Percentiles rank a stretch among this genome's conserved stretches.
Conservation (phyloP, 1,139 yeast species). For the Taphrina flavorubra region DNA sequence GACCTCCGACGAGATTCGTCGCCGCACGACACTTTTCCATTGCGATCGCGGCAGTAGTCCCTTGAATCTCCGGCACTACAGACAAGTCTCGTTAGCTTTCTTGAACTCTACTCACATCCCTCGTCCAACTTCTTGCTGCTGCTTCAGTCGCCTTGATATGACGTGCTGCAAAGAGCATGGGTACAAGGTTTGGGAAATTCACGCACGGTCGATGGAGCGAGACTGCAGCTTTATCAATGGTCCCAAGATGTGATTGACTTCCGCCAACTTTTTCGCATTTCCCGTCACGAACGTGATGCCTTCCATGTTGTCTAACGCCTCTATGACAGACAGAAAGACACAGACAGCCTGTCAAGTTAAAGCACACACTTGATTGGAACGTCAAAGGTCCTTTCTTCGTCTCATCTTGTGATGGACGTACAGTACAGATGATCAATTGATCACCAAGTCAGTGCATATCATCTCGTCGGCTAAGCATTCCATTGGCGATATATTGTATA, state of each 20-base stretch:
- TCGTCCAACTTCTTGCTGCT: too few species aligned
- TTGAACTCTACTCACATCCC: too few species aligned
- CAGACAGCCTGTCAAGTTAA: too few species aligned
- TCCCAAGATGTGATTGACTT: slow-evolving; percentile 43
- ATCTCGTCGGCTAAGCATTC: slow-evolving; percentile 8
- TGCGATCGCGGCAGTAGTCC: slow-evolving; percentile 81
- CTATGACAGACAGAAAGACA: not conserved
- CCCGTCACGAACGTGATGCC: slow-evolving; percentile 44
- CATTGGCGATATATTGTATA: not conserved
- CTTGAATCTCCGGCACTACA: slow-evolving; percentile 70
- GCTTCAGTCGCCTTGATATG: too few species aligned
- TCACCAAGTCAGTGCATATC: not conserved
- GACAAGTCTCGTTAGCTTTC: not conserved
- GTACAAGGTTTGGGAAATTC: not conserved
- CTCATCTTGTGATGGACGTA: too few species aligned
- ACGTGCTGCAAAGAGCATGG: too few species aligned
- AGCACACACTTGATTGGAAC: too few species aligned
- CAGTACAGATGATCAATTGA: not conserved
- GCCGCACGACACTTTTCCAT: slow-evolving; percentile 81
- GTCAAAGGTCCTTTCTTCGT: too few species aligned
- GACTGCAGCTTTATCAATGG: slow-evolving; percentile 25
- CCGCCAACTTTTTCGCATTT: slow-evolving; percentile 42
- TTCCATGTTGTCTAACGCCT: slow-evolving; percentile 10
- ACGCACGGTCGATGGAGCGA: slow-evolving; percentile 40
- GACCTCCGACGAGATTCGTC: slow-evolving; percentile 64